phyloP scores from a whole-genome alignment of 768 basidiomycete genomes.

The Mycena filopes region DNA sequence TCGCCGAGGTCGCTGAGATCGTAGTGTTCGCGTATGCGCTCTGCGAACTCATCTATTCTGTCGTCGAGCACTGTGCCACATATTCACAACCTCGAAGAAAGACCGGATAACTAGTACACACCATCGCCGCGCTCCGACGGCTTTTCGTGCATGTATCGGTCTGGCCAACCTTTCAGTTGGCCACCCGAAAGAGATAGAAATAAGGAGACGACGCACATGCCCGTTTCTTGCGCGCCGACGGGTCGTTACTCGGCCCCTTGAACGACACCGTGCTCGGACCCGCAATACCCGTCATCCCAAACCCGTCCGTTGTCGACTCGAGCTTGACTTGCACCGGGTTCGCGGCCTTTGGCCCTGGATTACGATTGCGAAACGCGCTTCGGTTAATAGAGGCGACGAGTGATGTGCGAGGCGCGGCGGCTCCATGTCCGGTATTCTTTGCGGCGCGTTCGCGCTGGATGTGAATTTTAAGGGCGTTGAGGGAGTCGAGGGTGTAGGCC shows the following conservation, averaged over 20 bases:
- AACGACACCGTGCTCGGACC: conserved; percentile 47
- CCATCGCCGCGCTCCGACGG: conserved; percentile 86
- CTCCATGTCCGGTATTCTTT: conserved; percentile 41
- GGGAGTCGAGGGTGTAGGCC: conserved; percentile 60
- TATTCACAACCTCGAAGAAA: conserved; percentile 6
- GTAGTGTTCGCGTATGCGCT: conserved; percentile 77
- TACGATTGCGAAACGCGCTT: conserved; percentile 35
- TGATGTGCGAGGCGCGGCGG: conserved; percentile 44
- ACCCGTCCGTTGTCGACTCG: conserved; percentile 43
- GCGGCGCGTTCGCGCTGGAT: conserved; percentile 59
- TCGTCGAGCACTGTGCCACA: conserved; percentile 75
- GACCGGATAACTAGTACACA: conserved; percentile 41
- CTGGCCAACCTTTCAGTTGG: conserved; percentile 46
- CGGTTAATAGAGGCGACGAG: conserved; percentile 47
- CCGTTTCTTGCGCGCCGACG: conserved; percentile 54
- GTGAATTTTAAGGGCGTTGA: conserved; percentile 56
- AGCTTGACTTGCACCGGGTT: conserved; percentile 45
- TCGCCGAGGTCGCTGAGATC: conserved; percentile 81
- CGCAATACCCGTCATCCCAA: conserved; percentile 34
- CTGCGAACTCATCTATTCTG: conserved; percentile 87
- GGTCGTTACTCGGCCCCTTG: conserved; percentile 51
- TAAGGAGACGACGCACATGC: conserved; percentile 64
- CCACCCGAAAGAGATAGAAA: not conserved
- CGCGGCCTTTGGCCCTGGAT: conserved; percentile 38
- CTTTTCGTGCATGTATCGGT: conserved; percentile 96